Evolutionary conservation across 441 rosid species (phyloP).

Genomic region (Sinapis alba): DNA sequence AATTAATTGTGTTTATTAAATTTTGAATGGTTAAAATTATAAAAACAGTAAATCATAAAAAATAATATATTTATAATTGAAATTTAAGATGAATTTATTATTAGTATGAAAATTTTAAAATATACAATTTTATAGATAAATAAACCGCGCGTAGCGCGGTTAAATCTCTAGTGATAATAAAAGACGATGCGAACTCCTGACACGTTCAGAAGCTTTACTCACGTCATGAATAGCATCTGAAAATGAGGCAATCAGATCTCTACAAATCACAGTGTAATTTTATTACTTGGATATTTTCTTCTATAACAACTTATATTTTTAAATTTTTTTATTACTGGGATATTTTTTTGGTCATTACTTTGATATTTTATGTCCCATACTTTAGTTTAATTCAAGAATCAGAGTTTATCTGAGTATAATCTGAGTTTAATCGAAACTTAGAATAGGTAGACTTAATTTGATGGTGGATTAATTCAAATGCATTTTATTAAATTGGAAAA

Average conservation of each 20-base stretch:
- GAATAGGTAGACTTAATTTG: no score
- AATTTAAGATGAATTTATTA: no score
- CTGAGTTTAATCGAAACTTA: no score
- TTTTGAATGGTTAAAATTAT: no score
- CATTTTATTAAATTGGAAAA: no score
- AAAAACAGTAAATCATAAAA: no score
- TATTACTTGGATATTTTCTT: background rate
- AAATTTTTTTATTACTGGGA: background rate
- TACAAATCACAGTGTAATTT: background rate
- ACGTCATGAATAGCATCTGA: slow-evolving; percentile 35
- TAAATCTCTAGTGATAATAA: background rate
- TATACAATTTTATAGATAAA: no score
- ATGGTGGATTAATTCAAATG: no score
- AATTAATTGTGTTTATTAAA: no score
- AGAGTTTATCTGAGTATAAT: background rate
- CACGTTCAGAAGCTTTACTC: slow-evolving; percentile 37
- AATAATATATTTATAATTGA: no score
- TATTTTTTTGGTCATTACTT: background rate
- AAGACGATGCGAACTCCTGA: slow-evolving; percentile 33
- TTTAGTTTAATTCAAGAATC: background rate
- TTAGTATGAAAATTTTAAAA: no score
- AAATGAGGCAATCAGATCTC: slow-evolving; percentile 27
- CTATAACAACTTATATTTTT: background rate
- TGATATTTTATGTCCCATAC: background rate
- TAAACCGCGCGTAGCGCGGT: no score